A percentile compares a stretch with the other conserved stretches of the same genome.
Evolutionary conservation across 2,329 filamentous ascomycete species (phyloP).

Genomic region (Xylaria arbuscula): DNA sequence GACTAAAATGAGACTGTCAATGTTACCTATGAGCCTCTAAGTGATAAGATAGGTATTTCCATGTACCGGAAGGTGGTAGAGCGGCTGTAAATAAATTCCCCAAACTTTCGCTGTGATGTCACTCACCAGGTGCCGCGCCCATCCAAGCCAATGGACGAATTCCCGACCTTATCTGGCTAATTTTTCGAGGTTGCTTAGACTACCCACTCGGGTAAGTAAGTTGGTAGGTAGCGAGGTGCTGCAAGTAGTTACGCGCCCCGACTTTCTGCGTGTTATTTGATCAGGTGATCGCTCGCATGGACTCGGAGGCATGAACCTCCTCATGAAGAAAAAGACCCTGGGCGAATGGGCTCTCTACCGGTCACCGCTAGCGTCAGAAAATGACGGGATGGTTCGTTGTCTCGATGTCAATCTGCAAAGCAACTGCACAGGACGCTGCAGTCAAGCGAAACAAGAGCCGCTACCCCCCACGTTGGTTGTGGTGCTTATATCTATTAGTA

Average conservation of each 20-base stretch:
- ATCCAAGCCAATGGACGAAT: not conserved
- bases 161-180: not conserved
- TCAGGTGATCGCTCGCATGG: constrained; percentile 24
- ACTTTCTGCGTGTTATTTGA: constrained; percentile 9
- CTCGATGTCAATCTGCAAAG: constrained; percentile 30
- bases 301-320: constrained; percentile 13
- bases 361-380: constrained; percentile 16
- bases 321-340: not conserved
- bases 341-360: constrained; percentile 4
- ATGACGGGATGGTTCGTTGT: constrained; percentile 25
- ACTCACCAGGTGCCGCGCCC: not conserved
- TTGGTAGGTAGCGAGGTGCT: constrained; percentile 1
- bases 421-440: constrained; percentile 19
- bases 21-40: not conserved
- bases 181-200: not conserved
- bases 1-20: not conserved
- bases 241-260: constrained; percentile 1
- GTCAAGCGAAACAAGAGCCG: constrained; percentile 30
- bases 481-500: not conserved
- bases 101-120: not conserved
- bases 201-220: not conserved
- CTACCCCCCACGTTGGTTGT: constrained; percentile 26
- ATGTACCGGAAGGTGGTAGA: not conserved
- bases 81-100: not conserved
- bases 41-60: not conserved